These are phyloP conservation scores for Agrocybe chaxingu DNA, from an alignment of 768 basidiomycete species.

Conservation along the genomic window DNA sequence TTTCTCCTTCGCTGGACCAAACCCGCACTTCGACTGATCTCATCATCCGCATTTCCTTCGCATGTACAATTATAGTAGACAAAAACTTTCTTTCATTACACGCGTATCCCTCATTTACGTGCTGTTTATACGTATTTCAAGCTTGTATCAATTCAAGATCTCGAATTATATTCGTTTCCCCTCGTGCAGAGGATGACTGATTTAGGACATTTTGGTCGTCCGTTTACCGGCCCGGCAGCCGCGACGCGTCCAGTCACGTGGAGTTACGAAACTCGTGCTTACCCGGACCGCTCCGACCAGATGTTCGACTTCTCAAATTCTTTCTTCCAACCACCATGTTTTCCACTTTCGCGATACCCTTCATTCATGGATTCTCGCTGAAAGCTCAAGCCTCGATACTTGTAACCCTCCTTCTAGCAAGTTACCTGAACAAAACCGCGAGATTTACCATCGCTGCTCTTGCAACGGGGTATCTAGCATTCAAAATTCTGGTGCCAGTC, in stretches of 20 bases:
- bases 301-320: too few relatives aligned
- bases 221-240: too few relatives aligned
- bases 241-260: too few relatives aligned
- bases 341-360: conserved; percentile 14
- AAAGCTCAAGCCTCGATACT: conserved; percentile 26
- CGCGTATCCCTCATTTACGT: too few relatives aligned
- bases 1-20: not conserved
- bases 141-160: too few relatives aligned
- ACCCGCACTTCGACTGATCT: not conserved
- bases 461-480: conserved; percentile 22
- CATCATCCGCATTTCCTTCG: not conserved
- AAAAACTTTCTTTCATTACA: too few relatives aligned
- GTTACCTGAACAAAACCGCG: conserved; percentile 24
- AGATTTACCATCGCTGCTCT: conserved; percentile 19
- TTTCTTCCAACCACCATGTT: not conserved
- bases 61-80: too few relatives aligned
- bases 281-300: not conserved
- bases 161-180: too few relatives aligned
- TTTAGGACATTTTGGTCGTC: too few relatives aligned
- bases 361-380: conserved; percentile 27
- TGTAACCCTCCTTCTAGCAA: conserved; percentile 21
- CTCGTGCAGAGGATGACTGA: too few relatives aligned
- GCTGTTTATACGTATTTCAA: too few relatives aligned
- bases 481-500: conserved; percentile 22
- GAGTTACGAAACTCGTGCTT: not conserved